phyloP scores from a whole-genome alignment of 305 asterid species.

The Solanum hybrid region DNA sequence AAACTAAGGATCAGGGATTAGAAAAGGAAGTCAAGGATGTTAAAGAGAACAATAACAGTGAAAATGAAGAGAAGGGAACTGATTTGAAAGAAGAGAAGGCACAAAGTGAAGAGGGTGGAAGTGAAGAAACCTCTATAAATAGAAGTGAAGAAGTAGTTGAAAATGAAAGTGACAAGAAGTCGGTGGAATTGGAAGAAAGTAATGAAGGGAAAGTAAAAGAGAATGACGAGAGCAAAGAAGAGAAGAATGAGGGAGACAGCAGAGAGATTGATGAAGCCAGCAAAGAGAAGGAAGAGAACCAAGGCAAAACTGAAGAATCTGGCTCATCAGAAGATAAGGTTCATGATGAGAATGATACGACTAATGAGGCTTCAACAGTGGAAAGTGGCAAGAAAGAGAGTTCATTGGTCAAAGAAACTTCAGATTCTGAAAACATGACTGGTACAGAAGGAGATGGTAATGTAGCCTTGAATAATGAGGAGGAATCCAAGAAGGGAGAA shows the following conservation, averaged over 20 bases:
- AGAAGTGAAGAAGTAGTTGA: background rate
- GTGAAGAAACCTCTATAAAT: constrained; percentile 7
- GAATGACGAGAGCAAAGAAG: constrained; percentile 19
- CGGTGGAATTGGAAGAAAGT: constrained; percentile 10
- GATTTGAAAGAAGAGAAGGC: constrained; percentile 13
- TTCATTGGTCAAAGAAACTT: constrained; percentile 10
- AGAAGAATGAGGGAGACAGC: constrained; percentile 7
- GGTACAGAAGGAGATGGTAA: constrained; percentile 18
- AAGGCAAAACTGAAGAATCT: constrained; percentile 20
- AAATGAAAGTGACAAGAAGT: constrained; percentile 23
- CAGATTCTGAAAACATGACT: constrained; percentile 19
- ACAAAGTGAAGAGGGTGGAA: constrained; percentile 16
- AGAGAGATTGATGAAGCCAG: constrained; percentile 11
- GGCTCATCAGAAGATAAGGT: constrained; percentile 18
- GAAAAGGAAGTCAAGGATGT: constrained; percentile 17
- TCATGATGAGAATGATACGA: constrained; percentile 17
- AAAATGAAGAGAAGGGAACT: constrained; percentile 16
- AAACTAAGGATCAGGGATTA: constrained; percentile 18
- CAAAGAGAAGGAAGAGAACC: constrained; percentile 21
- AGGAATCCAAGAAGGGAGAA: constrained; percentile 15
- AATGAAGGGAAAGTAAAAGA: constrained; percentile 24
- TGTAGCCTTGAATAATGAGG: constrained; percentile 14
- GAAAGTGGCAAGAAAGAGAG: constrained; percentile 14
- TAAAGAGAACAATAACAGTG: constrained; percentile 15
- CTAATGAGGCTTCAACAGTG: constrained; percentile 13